phyloP scores from a whole-genome alignment of 1,284 basidiomycete genomes.

The Ganoderma resinaceum region DNA sequence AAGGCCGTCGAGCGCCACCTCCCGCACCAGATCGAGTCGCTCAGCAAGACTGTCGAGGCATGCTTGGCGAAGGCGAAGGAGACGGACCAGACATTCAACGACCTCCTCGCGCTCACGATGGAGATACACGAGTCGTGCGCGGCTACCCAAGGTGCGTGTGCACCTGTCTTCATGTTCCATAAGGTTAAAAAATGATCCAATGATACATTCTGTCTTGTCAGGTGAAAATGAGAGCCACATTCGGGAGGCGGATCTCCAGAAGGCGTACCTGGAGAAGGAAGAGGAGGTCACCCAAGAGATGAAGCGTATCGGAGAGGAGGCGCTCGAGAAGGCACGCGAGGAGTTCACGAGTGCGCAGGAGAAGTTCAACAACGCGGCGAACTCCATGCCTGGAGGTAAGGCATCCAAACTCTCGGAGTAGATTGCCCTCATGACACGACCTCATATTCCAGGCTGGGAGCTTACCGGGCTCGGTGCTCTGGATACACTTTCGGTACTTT shows the following conservation, averaged over 20 bases:
- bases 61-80: conserved; percentile 21
- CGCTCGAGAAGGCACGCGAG: conserved; percentile 12
- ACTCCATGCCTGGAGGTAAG: conserved; percentile 13
- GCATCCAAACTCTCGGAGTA: no score
- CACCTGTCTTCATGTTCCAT: no score
- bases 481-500: conserved; percentile 2
- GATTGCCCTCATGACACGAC: neutral
- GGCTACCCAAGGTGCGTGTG: conserved; percentile 12
- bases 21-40: conserved; percentile 15
- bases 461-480: conserved; percentile 1
- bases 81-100: conserved; percentile 15
- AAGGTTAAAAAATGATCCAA: neutral
- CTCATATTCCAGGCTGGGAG: neutral
- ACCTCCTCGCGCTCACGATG: conserved; percentile 19
- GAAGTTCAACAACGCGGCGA: conserved; percentile 7
- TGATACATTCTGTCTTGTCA: neutral
- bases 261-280: conserved; percentile 9
- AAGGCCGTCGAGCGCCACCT: conserved; percentile 18
- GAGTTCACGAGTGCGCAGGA: conserved; percentile 11
- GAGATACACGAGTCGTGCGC: conserved; percentile 20
- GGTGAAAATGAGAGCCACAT: conserved; percentile 14
- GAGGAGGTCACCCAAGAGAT: conserved; percentile 16
- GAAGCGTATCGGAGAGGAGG: conserved; percentile 9
- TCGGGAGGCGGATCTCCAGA: conserved; percentile 12
- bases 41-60: conserved; percentile 18